These are phyloP conservation scores for Plectosphaerella cucumerina DNA, from an alignment of 2,329 filamentous ascomycete genomes.

Conservation along the genomic window DNA sequence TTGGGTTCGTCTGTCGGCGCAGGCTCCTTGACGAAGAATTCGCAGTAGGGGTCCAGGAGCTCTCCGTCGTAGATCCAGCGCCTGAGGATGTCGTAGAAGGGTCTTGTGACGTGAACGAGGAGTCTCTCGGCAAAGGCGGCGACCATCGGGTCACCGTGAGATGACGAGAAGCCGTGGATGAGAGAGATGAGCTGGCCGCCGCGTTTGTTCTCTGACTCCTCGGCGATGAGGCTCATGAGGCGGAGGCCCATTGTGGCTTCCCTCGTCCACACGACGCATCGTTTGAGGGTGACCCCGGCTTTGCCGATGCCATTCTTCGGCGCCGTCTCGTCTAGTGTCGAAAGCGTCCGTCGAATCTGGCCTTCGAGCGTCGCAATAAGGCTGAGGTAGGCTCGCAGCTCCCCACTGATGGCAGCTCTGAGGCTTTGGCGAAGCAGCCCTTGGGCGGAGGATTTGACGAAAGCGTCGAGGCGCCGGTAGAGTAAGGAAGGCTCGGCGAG, in stretches of 20 bases:
- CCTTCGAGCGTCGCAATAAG: constrained; percentile 89
- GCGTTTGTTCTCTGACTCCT: constrained; percentile 77
- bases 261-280: constrained; percentile 94
- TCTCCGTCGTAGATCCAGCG: constrained; percentile 99
- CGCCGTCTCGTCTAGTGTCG: constrained; percentile 64
- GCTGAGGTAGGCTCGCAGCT: constrained; percentile 84
- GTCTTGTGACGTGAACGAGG: constrained; percentile 79
- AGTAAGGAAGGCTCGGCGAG: constrained; percentile 92
- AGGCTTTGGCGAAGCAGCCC: constrained; percentile 91
- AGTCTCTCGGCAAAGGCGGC: constrained; percentile 88
- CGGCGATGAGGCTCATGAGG: constrained; percentile 89
- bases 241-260: constrained; percentile 95
- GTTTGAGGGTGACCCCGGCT: constrained; percentile 86
- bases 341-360: constrained; percentile 80
- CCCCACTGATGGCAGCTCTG: constrained; percentile 76
- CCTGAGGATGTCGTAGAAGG: constrained; percentile 93
- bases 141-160: constrained; percentile 93
- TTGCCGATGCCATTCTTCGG: constrained; percentile 72
- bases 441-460: constrained; percentile 75
- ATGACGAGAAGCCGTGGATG: constrained; percentile 89
- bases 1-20: constrained; percentile 29
- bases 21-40: constrained; percentile 86
- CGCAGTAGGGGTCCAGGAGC: constrained; percentile 88
- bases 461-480: constrained; percentile 74
- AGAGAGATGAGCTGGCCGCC: constrained; percentile 91